Evolutionary conservation across 257 asterid genomes (phyloP), one percentile per base, ranked within the genome.

Genomic region (Apocynum venetum): DNA sequence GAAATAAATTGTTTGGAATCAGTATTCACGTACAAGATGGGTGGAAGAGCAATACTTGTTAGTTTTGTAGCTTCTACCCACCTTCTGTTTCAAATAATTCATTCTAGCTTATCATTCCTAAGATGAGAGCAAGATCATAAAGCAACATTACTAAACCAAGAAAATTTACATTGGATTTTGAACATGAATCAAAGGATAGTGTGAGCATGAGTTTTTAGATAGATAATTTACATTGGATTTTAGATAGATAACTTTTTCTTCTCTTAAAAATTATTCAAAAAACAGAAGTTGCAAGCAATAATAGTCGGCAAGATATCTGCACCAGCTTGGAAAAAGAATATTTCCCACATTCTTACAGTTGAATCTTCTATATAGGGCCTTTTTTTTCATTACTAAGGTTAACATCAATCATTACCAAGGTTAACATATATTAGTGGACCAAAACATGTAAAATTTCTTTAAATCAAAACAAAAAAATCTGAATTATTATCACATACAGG

Each of bases 1-100:
- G 83, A 72, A 78, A 13, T 77, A 59, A 75, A 79, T 56, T 25
- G 44, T 8, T 20, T 8, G 15, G 38, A 68, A 68, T 68, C 73
- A 68, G 53, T 68, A 68, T 43, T 44, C 73, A 17, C 43, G 19
- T 8, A 19, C 36, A 43, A 41, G 12, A 68, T 68, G 13, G 9
- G n/a, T 68, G 4, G 8, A 68, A 43, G 38, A 68, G 53, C 15
- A 68, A 19, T 19, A 19, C n/a, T 68, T 43, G 73, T 17, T 41
- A 68, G 52, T 43, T 68, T 2, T 36, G 19, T 6, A 68, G 36
- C 52, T 20, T 67, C 4, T 7, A 2, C 35, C 12, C 72, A 15
- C 35, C 35, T 67, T 43, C 2, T 67, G 72, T 40, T 40, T 43
- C 51, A 40, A 40, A 41, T 6, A 9, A 40, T 31, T 41, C 41